These are phyloP conservation scores for Wakefieldia striispora DNA, from an alignment of 768 basidiomycete genomes.

Conservation along the genomic window DNA sequence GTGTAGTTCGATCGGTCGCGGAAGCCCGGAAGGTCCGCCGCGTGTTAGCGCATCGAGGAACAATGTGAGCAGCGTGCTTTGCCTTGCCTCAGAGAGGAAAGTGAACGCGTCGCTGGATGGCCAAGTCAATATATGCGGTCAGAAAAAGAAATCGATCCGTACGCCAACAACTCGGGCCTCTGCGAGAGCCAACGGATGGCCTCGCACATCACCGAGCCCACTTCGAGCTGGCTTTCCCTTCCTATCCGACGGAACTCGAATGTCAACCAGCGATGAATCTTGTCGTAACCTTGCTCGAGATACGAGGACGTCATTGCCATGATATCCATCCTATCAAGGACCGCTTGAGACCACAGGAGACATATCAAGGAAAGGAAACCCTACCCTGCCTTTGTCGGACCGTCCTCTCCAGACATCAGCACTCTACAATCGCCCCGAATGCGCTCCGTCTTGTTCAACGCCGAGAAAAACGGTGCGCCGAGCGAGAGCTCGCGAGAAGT, in stretches of 20 bases:
- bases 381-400: conserved; percentile 77
- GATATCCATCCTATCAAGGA: conserved; percentile 69
- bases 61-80: conserved; percentile 70
- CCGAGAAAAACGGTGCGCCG: conserved; percentile 70
- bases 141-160: conserved; percentile 6
- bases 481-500: conserved; percentile 78
- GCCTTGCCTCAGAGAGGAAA: conserved; percentile 77
- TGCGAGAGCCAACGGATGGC: conserved; percentile 70
- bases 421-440: conserved; percentile 85
- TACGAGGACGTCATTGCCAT: conserved; percentile 78
- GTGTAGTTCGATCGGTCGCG: conserved; percentile 94
- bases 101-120: conserved; percentile 67
- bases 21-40: conserved; percentile 80
- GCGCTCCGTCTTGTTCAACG: conserved; percentile 81
- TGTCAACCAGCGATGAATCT: conserved; percentile 81
- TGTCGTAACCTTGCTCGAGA: conserved; percentile 88
- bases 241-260: conserved; percentile 83
- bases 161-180: conserved; percentile 69
- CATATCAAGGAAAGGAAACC: conserved; percentile 10
- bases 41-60: conserved; percentile 88
- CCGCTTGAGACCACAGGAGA: neutral
- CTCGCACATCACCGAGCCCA: conserved; percentile 62
- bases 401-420: conserved; percentile 74
- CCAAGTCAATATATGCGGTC: neutral
- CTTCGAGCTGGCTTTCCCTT: conserved; percentile 71